Base-by-base conservation (phyloP, 768 basidiomycete genomes). In the Gelatoporia subvermispora region DNA sequence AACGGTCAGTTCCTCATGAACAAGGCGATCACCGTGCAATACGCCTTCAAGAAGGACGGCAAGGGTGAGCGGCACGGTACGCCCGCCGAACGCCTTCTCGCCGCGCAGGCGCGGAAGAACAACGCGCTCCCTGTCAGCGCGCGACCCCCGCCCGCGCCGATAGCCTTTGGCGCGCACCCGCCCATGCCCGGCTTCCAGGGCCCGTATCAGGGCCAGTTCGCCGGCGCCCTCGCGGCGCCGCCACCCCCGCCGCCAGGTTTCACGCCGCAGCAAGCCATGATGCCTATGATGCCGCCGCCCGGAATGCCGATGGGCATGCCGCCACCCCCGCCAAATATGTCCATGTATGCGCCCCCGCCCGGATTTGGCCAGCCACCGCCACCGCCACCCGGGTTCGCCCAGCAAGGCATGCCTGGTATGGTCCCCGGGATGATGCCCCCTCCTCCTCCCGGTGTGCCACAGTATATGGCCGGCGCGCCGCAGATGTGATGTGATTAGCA, bases 1-100 rank as follows among this genome's bases (percentile, higher is more conserved):
- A 94, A 97, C 58, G 83, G 84, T 35, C 94, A 98, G 62, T 97
- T 92, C 79, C 76, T 98, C 41, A 94, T 94, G 87, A 97, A 98
- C 76, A 97, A 97, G 71, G 88, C 93, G 46, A 91, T 99, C 62
- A 84, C 87, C 16, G 93, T 96, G 10, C 93, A 97, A 64, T 99
- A 96, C 65, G 95, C 96, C 2, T 97, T 98, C 79, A 98, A 99
- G 72, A 98, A 98, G 71, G 96, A 98, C 61, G 93, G 92, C 38
- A 95, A 97, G 64, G 95, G 95, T 49, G 96, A 99, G 67, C 81
- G 96, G 4, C 96, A 98, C 61, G 96, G 96, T 23, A 96, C 95
- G 10, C 76, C 88, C 15, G 94, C 96, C n/a, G 96, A 99, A 70
- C 84, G 96, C 49, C 81, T 97, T 28, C 80, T 99, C 58, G 93